A percentile compares a stretch with the other conserved stretches of the same genome.
phyloP scores from a whole-genome alignment of 73 alveolate genomes.

The Paramecium primaurelia region DNA sequence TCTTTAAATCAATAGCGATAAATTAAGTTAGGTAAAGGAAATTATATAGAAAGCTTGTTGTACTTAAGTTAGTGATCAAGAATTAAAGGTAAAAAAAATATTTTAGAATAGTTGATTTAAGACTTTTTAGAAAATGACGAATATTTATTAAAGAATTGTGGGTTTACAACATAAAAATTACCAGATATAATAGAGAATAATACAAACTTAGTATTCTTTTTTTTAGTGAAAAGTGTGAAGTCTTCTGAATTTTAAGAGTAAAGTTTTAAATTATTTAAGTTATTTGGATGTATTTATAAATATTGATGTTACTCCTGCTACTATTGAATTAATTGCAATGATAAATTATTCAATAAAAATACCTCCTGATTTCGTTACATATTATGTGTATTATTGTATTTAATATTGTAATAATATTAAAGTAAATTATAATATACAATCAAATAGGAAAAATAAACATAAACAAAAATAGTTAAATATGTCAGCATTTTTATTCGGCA shows the following conservation, averaged over 20 bases:
- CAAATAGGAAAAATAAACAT: background rate
- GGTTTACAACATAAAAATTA: background rate
- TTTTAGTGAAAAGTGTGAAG: background rate
- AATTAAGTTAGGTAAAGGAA: background rate
- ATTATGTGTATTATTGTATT: background rate
- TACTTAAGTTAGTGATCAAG: conserved; percentile 4
- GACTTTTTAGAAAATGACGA: conserved; percentile 3
- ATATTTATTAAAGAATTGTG: conserved; percentile 12
- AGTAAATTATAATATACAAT: background rate
- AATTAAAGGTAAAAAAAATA: background rate
- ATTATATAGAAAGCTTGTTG: background rate
- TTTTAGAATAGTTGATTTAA: background rate
- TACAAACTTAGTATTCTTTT: background rate
- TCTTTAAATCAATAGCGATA: background rate
- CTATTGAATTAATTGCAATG: background rate
- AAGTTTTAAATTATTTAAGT: background rate
- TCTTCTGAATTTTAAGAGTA: background rate
- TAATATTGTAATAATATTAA: conserved; percentile 2
- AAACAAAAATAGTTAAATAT: conserved; percentile 6
- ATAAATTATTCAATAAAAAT: background rate
- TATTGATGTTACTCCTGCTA: conserved; percentile 32
- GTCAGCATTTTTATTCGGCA: background rate
- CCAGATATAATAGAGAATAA: background rate
- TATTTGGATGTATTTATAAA: background rate
- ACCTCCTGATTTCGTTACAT: conserved; percentile 8